Conservation (phyloP, 2,329 filamentous ascomycete species). For the Penicillium rolfsii region DNA sequence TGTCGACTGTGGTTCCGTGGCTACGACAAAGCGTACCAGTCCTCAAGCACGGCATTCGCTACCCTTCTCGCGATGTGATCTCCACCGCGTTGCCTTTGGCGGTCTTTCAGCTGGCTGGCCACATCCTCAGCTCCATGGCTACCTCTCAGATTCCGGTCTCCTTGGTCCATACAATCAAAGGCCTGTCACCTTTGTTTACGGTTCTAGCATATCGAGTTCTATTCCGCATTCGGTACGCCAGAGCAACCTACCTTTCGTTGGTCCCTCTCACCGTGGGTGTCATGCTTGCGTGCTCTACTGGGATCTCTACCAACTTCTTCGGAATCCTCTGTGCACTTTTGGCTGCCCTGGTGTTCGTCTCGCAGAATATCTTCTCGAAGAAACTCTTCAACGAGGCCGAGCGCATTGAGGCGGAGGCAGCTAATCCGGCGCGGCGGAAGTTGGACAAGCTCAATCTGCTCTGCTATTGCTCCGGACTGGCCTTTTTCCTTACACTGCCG, state of each 20-base stretch:
- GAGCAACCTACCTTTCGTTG: constrained; percentile 83
- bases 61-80: constrained; percentile 79
- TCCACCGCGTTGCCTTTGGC: constrained; percentile 87
- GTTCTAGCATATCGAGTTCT: constrained; percentile 89
- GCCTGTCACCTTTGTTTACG: constrained; percentile 91
- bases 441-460: constrained; percentile 95
- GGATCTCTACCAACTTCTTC: constrained; percentile 83
- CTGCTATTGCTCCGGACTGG: constrained; percentile 94
- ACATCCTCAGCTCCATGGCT: constrained; percentile 90
- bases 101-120: constrained; percentile 88
- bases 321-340: constrained; percentile 88
- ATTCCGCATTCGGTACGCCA: constrained; percentile 85
- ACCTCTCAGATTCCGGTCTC: constrained; percentile 95
- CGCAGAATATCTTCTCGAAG: constrained; percentile 98
- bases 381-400: constrained; percentile 95
- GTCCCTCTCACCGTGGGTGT: constrained; percentile 94
- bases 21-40: constrained; percentile 74
- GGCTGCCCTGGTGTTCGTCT: constrained; percentile 93
- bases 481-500: constrained; percentile 83
- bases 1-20: constrained; percentile 72
- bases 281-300: constrained; percentile 91
- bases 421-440: constrained; percentile 67
- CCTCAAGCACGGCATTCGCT: constrained; percentile 79
- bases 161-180: constrained; percentile 97
- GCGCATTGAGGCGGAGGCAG: constrained; percentile 75